Evolutionary conservation across 768 basidiomycete species (phyloP), one percentile per base, ranked within the genome.

Genomic region (Tricholoma bakamatsutake): DNA sequence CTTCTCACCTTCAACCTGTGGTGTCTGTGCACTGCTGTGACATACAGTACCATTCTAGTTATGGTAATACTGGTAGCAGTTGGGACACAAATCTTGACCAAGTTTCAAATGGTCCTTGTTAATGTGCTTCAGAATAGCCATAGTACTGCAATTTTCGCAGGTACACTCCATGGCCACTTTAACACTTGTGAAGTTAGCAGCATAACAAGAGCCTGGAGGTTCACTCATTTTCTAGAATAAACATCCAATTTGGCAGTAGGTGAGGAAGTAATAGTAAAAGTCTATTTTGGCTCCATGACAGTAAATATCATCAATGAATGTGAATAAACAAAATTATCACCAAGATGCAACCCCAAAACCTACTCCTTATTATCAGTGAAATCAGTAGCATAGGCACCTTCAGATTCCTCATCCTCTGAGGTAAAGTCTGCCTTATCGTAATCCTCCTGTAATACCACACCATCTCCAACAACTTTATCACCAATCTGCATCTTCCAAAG

Each of bases 1-100:
- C 54, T 74, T 1, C 55, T 75, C 0, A 72, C 71, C 27, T 46
- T 46, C 27, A 15, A 46, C 24, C 45, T 46, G 45, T 27, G 45
- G 21, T 24, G 21, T 24, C 21, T 24, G 21, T 24, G 21, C 4
- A 43, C 42, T 28, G 27, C 45, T 46, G 45, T 27, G 13, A 46
- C 15, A 13, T 28, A 46, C 45, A 46, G 45, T 46, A 28, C 45
- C 13, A 28, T 46, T 28, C 45, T 46, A 30, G 45, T 46, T 46
- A 30, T 8, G 27, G 45, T 46, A 46, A 46, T 46, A 46, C 24
- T 46, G 45, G 45, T 46, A 46, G 27, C 45, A 46, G 45, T 46
- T 28, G 1, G 45, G 28, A 46, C 45, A 46, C 27, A 46, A 27
- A 28, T 46, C 45, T 46, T 15, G 27, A 28, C 45, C 45, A 15